Evolutionary conservation across 305 asterid species (phyloP), one percentile per base, ranked within the genome.

Genomic region (Fraxinus paxiana): DNA sequence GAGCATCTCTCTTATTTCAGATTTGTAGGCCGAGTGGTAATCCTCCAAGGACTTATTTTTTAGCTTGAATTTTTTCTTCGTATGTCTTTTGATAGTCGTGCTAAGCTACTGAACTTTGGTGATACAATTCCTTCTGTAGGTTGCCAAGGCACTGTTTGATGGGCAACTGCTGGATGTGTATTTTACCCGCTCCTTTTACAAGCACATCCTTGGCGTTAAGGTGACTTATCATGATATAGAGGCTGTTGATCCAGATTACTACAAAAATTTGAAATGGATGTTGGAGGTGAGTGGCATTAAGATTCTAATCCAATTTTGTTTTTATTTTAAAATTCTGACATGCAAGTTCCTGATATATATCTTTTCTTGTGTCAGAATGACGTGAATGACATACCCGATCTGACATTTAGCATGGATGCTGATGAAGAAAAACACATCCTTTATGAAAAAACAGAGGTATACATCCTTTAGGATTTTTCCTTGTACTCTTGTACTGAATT

Each of bases 191-290:
- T 96, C 99, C 73, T 96, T 96, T 88, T 96, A 96, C 90, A 96
- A 96, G 91, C 99, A 96, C 86, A 96, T 96, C 79, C 98, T 96
- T 7, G 97, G 96, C 15, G 98, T 94, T 17, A 96, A 96, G 87
- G 99, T 96, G 92, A 96, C 99, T 82, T 96, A 96, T 83, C 99
- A 96, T 93, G 99, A 96, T 88, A 96, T 96, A 81, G 99, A 96
- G 87, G 99, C 99, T 77, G 99, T 96, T 18, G 99, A 96, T 90
- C 99, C 99, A 10, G 99, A 94, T 88, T 96, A 96, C 86, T 94
- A 92, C 77, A 96, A 96, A 87, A 96, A 94, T 89, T 84, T 96
- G 96, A 94, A 96, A 87, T 96, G 99, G 99, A 93, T 96, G 99
- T 88, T 96, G 85, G 98, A 93, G 98, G 99, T 96, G 83, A 93